phyloP scores from a whole-genome alignment of 148 eudicot species.

The Fagopyrum esculentum region DNA sequence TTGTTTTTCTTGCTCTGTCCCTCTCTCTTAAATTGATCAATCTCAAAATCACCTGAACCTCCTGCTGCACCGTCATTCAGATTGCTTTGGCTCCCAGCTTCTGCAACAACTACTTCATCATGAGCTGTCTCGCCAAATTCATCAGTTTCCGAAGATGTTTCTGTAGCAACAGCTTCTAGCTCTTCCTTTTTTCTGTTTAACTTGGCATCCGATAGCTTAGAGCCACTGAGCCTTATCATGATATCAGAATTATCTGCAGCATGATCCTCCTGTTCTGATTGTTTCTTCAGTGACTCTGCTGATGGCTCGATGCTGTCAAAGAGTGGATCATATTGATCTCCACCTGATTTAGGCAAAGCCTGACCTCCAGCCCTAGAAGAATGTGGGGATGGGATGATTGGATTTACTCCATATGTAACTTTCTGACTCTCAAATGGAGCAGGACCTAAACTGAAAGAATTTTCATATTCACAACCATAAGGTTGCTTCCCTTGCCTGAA shows the following conservation, averaged over 20 bases:
- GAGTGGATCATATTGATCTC: constrained; percentile 87
- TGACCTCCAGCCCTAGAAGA: constrained; percentile 28
- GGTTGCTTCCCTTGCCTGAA: constrained; percentile 35
- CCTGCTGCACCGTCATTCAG: constrained; percentile 33
- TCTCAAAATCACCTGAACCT: constrained; percentile 60
- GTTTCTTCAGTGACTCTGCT: constrained; percentile 46
- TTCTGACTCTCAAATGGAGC: constrained; percentile 33
- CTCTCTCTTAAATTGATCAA: constrained; percentile 60
- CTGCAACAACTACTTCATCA: constrained; percentile 76
- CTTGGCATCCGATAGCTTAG: constrained; percentile 41
- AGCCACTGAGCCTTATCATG: constrained; percentile 37
- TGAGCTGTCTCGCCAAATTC: constrained; percentile 92
- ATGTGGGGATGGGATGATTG: constrained; percentile 28
- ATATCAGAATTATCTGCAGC: constrained; percentile 42
- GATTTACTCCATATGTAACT: constrained; percentile 26
- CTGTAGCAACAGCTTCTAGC: constrained; percentile 33
- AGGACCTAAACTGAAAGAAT: constrained; percentile 32
- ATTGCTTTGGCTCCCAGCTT: constrained; percentile 55
- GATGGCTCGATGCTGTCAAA: constrained; percentile 90
- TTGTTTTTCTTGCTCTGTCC: constrained; percentile 60
- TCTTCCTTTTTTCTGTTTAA: constrained; percentile 47
- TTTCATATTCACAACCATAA: constrained; percentile 29
- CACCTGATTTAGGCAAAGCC: constrained; percentile 33
- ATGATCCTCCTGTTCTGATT: constrained; percentile 33
- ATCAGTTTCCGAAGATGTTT: constrained; percentile 48